Evolutionary conservation across 352 stramenopile species (phyloP), one percentile per base, ranked within the genome.

Genomic region (Phytopythium boreale): DNA sequence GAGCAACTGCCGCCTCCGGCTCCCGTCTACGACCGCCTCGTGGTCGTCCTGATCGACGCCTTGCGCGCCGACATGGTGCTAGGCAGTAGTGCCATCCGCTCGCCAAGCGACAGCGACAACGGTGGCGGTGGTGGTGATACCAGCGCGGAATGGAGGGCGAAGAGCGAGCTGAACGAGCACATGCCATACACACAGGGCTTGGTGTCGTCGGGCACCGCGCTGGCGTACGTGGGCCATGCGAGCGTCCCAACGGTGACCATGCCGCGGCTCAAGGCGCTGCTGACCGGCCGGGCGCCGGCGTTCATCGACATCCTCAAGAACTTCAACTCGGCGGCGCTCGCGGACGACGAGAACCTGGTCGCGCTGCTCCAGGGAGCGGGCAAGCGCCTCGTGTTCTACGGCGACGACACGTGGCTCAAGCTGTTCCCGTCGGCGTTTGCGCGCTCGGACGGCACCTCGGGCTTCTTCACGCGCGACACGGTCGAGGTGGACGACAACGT

Each of bases 301-400:
- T 97, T 97, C 76, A 95, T 96, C 64, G 89, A 97, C 64, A 89
- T 97, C 53, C 68, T 97, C 39, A 95, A 95, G 69, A 97, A 97
- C 60, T 95, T 97, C 60, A 94, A 97, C 61, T 96, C 89, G 4
- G 88, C 76, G 26, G 81, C 81, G n/a, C 71, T 97, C 24, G 71
- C 58, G 26, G 68, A 74, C 0, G 83, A 95, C 26, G 75, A 85
- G 15, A 96, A 95, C 55, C 55, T 97, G 17, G 53, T 97, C 29
- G 72, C 81, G 36, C 49, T 86, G 31, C 66, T 97, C 34, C 61
- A 51, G 22, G 65, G 71, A 5, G 75, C 69, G 34, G 82, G 77
- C 6, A 76, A 78, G 31, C 73, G 77, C 4, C 74, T 95, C 44
- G 89, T 96, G 46, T 92, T 97, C 63, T 97, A 96, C 64, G 89